Evolutionary conservation across 2,329 filamentous ascomycete genomes (phyloP), one percentile per base, ranked within the genome.

Genomic region (Calonectria pseudoreteaudii): DNA sequence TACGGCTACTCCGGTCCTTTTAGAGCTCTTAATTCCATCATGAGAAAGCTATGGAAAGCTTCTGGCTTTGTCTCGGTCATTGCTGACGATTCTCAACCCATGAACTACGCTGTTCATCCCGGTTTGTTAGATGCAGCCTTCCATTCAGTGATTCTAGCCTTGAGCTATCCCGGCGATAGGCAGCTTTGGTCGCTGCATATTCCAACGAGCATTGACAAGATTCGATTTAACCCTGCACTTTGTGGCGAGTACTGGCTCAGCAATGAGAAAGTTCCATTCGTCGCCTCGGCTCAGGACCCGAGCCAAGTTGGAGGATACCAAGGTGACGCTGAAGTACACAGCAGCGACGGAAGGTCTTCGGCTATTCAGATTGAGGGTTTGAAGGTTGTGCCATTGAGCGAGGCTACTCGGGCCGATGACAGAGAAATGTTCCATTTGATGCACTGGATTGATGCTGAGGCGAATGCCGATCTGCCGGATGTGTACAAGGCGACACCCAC

Each of bases 151-250:
- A 60, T 68, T 20, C 52, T 60, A 4, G 66, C 66, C 1, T 26
- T 60, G 38, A 49, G 36, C 13, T 44, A 44, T 28, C 66, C 66
- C 16, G 38, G 53, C 10, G 66, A 68, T 30, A 56, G 53, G 11
- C 66, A 49, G 5, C 53, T 68, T 4, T 68, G 66, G 66, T 68
- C 52, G 2, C 26, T 68, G 52, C 53, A 58, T n/a, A 50, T 68
- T 30, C 66, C 53, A 11, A 60, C 53, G 2, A 38, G 38, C 16
- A 68, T 68, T 23, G 52, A 49, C 3, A 49, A 30, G 8, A 68
- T 68, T 30, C 52, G 53, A 16, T 52, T 68, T 20, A 68, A 68
- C 31, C 66, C 66, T 26, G 23, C 52, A 8, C 28, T 60, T 1
- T 60, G 66, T 31, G 52, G 52, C 18, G 38, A 41, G 8, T 60